These are phyloP conservation scores for Boletus tylopilopsis DNA, from an alignment of 768 basidiomycete genomes.

Conservation along the genomic window DNA sequence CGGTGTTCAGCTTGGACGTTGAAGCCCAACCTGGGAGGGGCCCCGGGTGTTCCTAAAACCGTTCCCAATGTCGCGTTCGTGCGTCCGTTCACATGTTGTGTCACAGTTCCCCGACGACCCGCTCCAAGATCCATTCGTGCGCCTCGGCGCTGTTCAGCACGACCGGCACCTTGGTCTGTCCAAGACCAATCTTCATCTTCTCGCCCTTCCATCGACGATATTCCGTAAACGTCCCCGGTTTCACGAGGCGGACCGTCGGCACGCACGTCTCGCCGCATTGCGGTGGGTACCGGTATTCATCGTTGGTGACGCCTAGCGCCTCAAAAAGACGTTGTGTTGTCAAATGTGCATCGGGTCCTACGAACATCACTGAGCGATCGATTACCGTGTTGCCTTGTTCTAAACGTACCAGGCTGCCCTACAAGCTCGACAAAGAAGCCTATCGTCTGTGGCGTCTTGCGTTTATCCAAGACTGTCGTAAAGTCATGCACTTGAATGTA, in stretches of 20 bases:
- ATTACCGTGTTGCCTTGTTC: neutral
- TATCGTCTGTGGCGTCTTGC: conserved; percentile 7
- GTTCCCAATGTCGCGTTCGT: too few relatives aligned
- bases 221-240: conserved; percentile 11
- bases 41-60: too few relatives aligned
- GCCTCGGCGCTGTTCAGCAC: conserved; percentile 2
- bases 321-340: conserved; percentile 4
- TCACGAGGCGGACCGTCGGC: conserved; percentile 11
- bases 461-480: conserved; percentile 7
- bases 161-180: conserved; percentile 15
- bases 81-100: too few relatives aligned
- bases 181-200: conserved; percentile 1
- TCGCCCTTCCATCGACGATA: conserved; percentile 10
- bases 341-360: neutral
- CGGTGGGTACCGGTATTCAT: neutral
- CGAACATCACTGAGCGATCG: too few relatives aligned
- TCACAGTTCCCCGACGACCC: conserved; percentile 9
- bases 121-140: conserved; percentile 8
- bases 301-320: neutral
- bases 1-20: too few relatives aligned
- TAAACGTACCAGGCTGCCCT: conserved; percentile 1
- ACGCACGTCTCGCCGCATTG: neutral
- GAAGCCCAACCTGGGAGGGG: too few relatives aligned
- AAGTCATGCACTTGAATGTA: conserved; percentile 8
- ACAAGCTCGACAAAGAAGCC: conserved; percentile 13